Evolutionary conservation across 129 eudicot species (phyloP), one percentile per base, ranked within the genome.

Genomic region (Flaveria robusta): DNA sequence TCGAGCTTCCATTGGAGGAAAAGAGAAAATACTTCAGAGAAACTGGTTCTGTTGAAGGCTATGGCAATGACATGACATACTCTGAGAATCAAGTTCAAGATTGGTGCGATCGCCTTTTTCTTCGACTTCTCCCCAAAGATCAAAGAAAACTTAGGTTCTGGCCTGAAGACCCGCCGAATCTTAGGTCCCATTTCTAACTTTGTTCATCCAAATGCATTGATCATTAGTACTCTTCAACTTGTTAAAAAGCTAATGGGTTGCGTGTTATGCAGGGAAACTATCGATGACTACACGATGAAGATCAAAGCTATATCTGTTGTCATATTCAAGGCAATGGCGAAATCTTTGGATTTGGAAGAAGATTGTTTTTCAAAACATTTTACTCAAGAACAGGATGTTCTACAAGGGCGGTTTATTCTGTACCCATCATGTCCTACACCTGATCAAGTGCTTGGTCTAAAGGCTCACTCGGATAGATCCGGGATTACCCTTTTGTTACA

Each of bases 91-190:
- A 85, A 71, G 69, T 83, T n/a, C 93, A 86, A 42, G 92, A 91
- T 79, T 91, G 97, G 97, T 84, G 84, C 0, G 97, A 91, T 78
- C 87, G 97, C 20, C 70, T 88, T n/a, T 79, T 73, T 50, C 89
- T 88, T 60, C 51, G 63, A 9, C 62, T 83, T 14, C 74, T 56
- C 39, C 91, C 93, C 3, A 65, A 84, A 77, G 89, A 85, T 79
- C 70, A 71, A 52, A 66, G 83, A 60, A 81, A 84, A 14, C 75
- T 76, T 68, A 84, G 41, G 15, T 66, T 82, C 66, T 87, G 94
- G 91, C 92, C 90, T 0, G 68, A 83, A 72, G 81, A 70, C 23
- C 97, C 89, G 8, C n/a, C 68, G 12, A 69, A 83, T 56, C 66
- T 91, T 60, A 84, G 87, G 96, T 86, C 27, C 45, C 9, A 2